Base-by-base conservation (phyloP, 345 rosid genomes). In the Xanthoceras sorbifolium region DNA sequence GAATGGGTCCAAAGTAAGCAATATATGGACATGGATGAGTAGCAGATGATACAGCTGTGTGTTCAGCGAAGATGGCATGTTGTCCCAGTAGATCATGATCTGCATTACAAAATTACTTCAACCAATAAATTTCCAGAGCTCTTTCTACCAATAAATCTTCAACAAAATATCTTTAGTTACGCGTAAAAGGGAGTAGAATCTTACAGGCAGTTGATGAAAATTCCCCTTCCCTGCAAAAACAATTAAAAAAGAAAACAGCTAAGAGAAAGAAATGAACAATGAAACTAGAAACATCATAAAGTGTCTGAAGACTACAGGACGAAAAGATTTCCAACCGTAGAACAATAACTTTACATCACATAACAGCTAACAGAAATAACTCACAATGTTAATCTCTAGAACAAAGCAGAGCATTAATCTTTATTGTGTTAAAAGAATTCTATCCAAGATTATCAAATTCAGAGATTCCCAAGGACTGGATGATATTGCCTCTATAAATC, bases 21-120 rank as follows among this genome's bases (percentile, higher is more conserved):
- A 96, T 81, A 75, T 93, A 96, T 17, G 99, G 99, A 79, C 99
- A 96, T 65, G 93, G 91, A 79, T 96, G 97, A 38, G 84, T 82
- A 15, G 92, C 86, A 46, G 99, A 82, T 73, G 94, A 84, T 69
- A 88, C 90, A 10, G 91, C 85, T 17, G 94, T 74, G 69, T 88
- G 97, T 75, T 96, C 99, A 8, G 94, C 80, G 63, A 91, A 91
- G 59, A 88, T 69, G 29, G 91, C 89, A 78, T 84, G 90, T 54
- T 90, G 98, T 32, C 90, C 93, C 81, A 86, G 70, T 64, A 86
- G 85, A 82, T 90, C 97, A 71, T 92, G 92, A 90, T 94, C 98
- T 94, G 90, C 87, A 86, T 79, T 82, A 67, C 26, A 70, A 59
- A 50, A 75, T 59, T 67, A 75, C 50, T 54, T 59, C 67, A 34